Evolutionary conservation across 2,329 filamentous ascomycete genomes (phyloP), one percentile per base, ranked within the genome.

Genomic region (Fusarium decemcellulare): DNA sequence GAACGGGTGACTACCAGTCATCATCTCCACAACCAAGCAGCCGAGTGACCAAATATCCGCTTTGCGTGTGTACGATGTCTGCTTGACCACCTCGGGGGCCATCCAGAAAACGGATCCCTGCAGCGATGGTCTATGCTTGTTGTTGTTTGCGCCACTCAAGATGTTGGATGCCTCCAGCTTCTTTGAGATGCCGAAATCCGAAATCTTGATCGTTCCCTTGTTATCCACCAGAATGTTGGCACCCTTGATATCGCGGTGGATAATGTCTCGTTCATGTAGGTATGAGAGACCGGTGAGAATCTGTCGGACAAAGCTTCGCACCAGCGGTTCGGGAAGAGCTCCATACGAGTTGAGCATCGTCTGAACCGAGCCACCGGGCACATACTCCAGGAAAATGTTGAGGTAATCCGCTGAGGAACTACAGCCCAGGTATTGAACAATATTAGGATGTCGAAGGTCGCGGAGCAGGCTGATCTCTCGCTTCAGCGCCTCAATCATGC

Each of bases 31-130:
- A 14, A 99, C 94, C 54, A 99, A 85, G 79, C 96, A 99, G 36
- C 96, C 96, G 27, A 99, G 88, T 47, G 94, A 97, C 96, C 96
- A 99, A 74, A 99, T 99, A 76, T 99, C 96, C 14, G 96, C 96
- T 83, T 98, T 98, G 82, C 95, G 94, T 6, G 95, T 98, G 82
- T 99, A 98, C 7, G 94, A 95, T 4, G 95, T 98, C 82, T 98
- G 96, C 76, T 96, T 96, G 67, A 99, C 96, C 18, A 99, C 96
- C 83, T 99, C 96, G 9, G 96, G 96, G 1, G 96, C 96, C 96
- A 99, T 99, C 96, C 96, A 99, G 83, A 98, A 99, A 55, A 99
- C 96, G 29, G 94, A 98, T 14, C 96, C 96, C 80, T 99, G 96
- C 5, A 99, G 88, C 2, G 95, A 98, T 4, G 90, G 90, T 6